phyloP scores from a whole-genome alignment of 1,284 basidiomycete species.

The Fomitopsis pinicola region DNA sequence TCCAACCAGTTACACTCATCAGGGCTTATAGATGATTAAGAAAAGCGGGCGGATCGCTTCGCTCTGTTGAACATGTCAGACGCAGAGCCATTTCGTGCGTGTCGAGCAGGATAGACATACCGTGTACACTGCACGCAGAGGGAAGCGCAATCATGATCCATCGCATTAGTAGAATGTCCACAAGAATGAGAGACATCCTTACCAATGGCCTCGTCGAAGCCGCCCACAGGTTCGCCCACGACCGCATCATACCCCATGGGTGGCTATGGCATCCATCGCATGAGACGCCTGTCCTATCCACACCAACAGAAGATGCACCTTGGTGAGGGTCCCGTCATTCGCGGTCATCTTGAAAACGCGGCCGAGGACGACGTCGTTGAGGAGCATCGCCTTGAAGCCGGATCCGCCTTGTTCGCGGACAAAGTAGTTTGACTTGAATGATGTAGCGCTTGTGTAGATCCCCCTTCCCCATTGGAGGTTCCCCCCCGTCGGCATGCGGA shows the following conservation, averaged over 20 bases:
- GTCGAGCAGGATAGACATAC: not conserved
- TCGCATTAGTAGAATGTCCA: not conserved
- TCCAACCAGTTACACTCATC: not conserved
- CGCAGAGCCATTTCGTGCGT: not conserved
- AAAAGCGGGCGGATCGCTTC: constrained; percentile 22
- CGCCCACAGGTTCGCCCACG: constrained; percentile 22
- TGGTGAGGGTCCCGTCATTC: constrained; percentile 11
- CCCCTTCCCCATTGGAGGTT: constrained; percentile 11
- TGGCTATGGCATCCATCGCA: constrained; percentile 10
- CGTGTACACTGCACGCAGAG: not conserved
- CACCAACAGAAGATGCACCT: constrained; percentile 11
- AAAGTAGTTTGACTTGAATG: constrained; percentile 21
- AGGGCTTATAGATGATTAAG: constrained; percentile 14
- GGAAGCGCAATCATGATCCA: too few relatives aligned
- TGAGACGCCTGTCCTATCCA: not conserved
- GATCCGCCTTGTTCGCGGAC: constrained; percentile 12
- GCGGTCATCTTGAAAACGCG: constrained; percentile 13
- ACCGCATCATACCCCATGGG: constrained; percentile 22
- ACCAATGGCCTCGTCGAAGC: constrained; percentile 25
- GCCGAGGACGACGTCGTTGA: constrained; percentile 24
- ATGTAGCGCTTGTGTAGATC: constrained; percentile 16
- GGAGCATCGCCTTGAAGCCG: constrained; percentile 16
- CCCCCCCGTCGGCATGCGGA: constrained; percentile 3
- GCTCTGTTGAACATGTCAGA: constrained; percentile 12
- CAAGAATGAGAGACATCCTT: constrained; percentile 2